Evolutionary conservation across 495 filamentous ascomycete genomes (phyloP).

Genomic region (Stereocaulon alpinum): DNA sequence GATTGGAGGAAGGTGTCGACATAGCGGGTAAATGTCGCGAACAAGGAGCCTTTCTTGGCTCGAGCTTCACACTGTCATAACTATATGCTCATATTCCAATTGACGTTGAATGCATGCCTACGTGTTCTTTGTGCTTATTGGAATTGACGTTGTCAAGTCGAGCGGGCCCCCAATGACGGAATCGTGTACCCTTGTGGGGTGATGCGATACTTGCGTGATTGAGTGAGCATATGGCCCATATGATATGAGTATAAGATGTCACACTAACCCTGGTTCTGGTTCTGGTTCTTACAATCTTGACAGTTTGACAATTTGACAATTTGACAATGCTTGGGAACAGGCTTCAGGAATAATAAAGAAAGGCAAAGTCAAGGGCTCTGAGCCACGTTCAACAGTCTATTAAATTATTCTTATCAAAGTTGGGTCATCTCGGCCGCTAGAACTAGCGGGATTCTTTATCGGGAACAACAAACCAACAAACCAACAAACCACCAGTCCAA

Average conservation of each 20-base stretch:
- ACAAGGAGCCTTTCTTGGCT: neutral
- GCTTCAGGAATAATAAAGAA: neutral
- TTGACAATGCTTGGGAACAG: neutral
- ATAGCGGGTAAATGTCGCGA: constrained; percentile 6
- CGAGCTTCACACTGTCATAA: neutral
- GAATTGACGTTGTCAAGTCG: neutral
- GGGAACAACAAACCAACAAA: neutral
- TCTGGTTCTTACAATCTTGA: too few relatives aligned
- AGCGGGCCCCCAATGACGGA: neutral
- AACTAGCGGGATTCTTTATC: neutral
- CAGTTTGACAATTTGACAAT: too few relatives aligned
- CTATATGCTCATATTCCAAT: neutral
- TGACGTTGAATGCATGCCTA: neutral
- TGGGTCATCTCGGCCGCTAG: neutral
- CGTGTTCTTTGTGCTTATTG: neutral
- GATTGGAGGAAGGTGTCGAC: constrained; percentile 4
- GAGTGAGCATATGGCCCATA: neutral
- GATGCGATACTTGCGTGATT: neutral
- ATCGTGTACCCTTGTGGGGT: neutral
- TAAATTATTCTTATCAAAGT: neutral
- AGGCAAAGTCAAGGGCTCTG: neutral
- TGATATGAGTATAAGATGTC: neutral
- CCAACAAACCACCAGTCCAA: neutral
- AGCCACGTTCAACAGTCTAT: neutral
- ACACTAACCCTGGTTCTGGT: neutral